phyloP scores from a whole-genome alignment of 1,139 yeast species.

The Yamadazyma taylorii region DNA sequence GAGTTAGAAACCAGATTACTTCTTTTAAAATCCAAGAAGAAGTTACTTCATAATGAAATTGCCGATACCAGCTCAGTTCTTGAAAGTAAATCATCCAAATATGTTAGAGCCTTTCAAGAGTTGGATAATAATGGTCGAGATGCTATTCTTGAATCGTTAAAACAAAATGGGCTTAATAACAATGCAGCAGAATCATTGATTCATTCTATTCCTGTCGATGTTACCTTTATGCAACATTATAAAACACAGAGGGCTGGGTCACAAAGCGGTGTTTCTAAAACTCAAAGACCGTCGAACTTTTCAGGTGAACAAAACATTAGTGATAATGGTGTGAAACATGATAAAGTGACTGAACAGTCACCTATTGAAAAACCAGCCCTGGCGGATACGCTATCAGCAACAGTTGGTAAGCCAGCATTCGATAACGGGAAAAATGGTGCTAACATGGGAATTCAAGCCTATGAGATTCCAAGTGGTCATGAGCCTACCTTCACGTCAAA shows the following conservation, averaged over 20 bases:
- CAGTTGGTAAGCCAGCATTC: too few species aligned
- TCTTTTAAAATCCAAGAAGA: conserved; percentile 38
- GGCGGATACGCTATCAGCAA: background rate
- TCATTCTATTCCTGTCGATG: conserved; percentile 28
- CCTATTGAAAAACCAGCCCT: background rate
- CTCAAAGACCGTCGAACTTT: too few species aligned
- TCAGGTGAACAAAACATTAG: too few species aligned
- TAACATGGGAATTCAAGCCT: conserved; percentile 35
- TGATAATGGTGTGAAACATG: too few species aligned
- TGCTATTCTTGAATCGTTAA: conserved; percentile 29
- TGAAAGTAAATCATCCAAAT: conserved; percentile 50
- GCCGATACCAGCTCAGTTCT: conserved; percentile 53
- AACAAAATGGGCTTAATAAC: conserved; percentile 24
- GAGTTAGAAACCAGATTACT: conserved; percentile 39
- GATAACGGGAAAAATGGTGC: too few species aligned
- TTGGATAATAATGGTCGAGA: conserved; percentile 42
- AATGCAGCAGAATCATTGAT: conserved; percentile 22
- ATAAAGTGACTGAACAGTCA: background rate
- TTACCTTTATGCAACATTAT: conserved; percentile 22
- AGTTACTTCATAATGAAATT: conserved; percentile 41
- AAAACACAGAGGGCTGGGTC: background rate
- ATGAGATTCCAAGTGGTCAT: conserved; percentile 10
- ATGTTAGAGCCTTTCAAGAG: conserved; percentile 39
- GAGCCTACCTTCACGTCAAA: conserved; percentile 7
- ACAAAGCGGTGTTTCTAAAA: background rate